phyloP scores from a whole-genome alignment of 2,329 filamentous ascomycete species.

The Exserohilum rostratum region DNA sequence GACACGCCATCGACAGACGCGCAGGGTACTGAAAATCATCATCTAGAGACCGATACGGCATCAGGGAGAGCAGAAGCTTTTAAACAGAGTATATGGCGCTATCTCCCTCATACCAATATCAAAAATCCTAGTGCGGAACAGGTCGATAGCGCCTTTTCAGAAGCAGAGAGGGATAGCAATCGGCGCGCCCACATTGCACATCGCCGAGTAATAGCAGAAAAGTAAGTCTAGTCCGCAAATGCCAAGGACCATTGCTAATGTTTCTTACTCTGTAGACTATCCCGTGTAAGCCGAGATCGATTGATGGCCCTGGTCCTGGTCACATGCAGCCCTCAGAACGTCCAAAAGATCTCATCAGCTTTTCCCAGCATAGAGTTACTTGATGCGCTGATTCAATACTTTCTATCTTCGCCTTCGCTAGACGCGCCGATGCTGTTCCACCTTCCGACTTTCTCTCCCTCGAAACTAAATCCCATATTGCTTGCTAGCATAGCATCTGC shows the following conservation, averaged over 20 bases:
- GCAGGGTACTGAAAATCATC: slow-evolving; percentile 21
- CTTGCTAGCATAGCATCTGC: slow-evolving; percentile 65
- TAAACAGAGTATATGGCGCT: slow-evolving; percentile 55
- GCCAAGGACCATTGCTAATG: background rate
- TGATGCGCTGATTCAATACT: slow-evolving; percentile 67
- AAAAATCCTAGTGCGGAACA: slow-evolving; percentile 38
- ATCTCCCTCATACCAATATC: slow-evolving; percentile 43
- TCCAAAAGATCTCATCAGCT: slow-evolving; percentile 61
- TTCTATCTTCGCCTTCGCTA: slow-evolving; percentile 62
- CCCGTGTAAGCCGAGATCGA: slow-evolving; percentile 58
- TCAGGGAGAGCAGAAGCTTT: slow-evolving; percentile 41
- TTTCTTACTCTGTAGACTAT: slow-evolving; percentile 23
- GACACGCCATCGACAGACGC: slow-evolving; percentile 33
- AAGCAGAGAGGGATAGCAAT: slow-evolving; percentile 37
- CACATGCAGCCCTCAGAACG: slow-evolving; percentile 60
- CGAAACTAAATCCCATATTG: slow-evolving; percentile 63
- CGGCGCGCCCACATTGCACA: slow-evolving; percentile 42
- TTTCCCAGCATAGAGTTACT: slow-evolving; percentile 67
- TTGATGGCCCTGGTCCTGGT: slow-evolving; percentile 68
- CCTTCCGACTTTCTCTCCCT: slow-evolving; percentile 63
- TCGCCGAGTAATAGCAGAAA: slow-evolving; percentile 51
- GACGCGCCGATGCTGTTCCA: slow-evolving; percentile 68
- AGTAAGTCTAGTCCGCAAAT: slow-evolving; percentile 9
- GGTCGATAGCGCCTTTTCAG: slow-evolving; percentile 49
- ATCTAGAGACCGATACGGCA: slow-evolving; percentile 27